Evolutionary conservation across 805 yeast species (phyloP).

Genomic region (Yamadazyma nakazawae): DNA sequence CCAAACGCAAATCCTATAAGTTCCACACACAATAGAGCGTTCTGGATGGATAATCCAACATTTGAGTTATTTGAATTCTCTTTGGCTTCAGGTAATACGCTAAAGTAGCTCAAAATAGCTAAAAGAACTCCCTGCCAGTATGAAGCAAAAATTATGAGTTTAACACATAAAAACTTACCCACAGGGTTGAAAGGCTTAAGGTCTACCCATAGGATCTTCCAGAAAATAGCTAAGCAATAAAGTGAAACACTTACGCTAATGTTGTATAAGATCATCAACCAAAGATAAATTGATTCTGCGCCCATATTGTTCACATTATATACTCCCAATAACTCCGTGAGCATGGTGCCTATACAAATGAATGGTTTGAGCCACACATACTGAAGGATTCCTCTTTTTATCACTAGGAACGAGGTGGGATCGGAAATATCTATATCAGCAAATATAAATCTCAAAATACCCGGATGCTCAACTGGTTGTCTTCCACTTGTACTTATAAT

Average conservation of each 20-base stretch:
- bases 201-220: slow-evolving; percentile 85
- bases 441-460: slow-evolving; percentile 46
- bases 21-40: slow-evolving; percentile 77
- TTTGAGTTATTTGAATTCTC: slow-evolving; percentile 26
- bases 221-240: slow-evolving; percentile 82
- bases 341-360: slow-evolving; percentile 54
- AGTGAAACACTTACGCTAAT: slow-evolving; percentile 76
- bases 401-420: slow-evolving; percentile 69
- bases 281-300: slow-evolving; percentile 49
- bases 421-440: slow-evolving; percentile 77
- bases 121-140: slow-evolving; percentile 89
- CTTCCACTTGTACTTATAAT: slow-evolving; percentile 69
- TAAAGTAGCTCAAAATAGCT: slow-evolving; percentile 48
- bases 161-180: slow-evolving; percentile 90
- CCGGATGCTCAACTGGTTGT: slow-evolving; percentile 67
- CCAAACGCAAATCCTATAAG: slow-evolving; percentile 81
- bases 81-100: slow-evolving; percentile 39
- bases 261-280: slow-evolving; percentile 73
- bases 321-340: slow-evolving; percentile 45
- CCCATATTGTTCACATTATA: slow-evolving; percentile 53
- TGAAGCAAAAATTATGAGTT: slow-evolving; percentile 92
- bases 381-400: slow-evolving; percentile 85
- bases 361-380: slow-evolving; percentile 94
- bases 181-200: slow-evolving; percentile 79
- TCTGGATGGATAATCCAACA: slow-evolving; percentile 64